Evolutionary conservation across 2,329 filamentous ascomycete genomes (phyloP).

Genomic region (Fusarium keratoplasticum): DNA sequence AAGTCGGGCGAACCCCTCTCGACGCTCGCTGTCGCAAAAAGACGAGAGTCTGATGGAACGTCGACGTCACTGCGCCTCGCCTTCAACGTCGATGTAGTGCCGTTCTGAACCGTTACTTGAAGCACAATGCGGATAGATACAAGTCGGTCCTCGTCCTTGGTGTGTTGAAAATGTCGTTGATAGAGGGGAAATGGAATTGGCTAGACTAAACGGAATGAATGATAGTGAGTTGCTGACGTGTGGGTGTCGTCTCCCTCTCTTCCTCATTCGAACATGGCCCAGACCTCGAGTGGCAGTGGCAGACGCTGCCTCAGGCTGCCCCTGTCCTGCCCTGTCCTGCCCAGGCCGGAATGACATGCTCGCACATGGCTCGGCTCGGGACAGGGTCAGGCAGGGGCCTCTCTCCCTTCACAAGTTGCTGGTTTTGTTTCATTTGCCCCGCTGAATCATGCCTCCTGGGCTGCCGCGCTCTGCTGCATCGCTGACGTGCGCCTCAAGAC

Average conservation of each 20-base stretch:
- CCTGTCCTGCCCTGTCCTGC: not conserved
- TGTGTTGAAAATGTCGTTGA: not conserved
- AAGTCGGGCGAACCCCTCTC: slow-evolving; percentile 11
- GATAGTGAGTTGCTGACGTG: slow-evolving; percentile 26
- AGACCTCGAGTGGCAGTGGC: not conserved
- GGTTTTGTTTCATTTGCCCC: slow-evolving; percentile 3
- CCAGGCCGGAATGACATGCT: not conserved
- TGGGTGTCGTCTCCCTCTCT: slow-evolving; percentile 22
- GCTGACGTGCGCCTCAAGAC: not conserved
- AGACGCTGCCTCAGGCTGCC: slow-evolving; percentile 28
- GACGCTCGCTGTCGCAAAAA: slow-evolving; percentile 15
- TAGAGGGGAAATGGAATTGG: not conserved
- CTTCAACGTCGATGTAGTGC: not conserved
- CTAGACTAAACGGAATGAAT: not conserved
- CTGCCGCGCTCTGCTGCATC: not conserved
- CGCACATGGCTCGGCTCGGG: not conserved
- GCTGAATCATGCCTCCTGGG: not conserved
- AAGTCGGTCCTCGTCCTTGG: not conserved
- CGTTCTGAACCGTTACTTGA: not conserved
- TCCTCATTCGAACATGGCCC: slow-evolving; percentile 5
- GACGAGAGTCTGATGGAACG: not conserved
- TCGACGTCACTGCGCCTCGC: slow-evolving; percentile 22
- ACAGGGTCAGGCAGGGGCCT: slow-evolving; percentile 9
- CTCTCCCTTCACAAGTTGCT: not conserved
- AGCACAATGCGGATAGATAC: not conserved